A percentile compares a stretch with the other conserved stretches of the same genome.
Evolutionary conservation across 2,329 filamentous ascomycete species (phyloP).

Genomic region (Hypoxylon sp.): DNA sequence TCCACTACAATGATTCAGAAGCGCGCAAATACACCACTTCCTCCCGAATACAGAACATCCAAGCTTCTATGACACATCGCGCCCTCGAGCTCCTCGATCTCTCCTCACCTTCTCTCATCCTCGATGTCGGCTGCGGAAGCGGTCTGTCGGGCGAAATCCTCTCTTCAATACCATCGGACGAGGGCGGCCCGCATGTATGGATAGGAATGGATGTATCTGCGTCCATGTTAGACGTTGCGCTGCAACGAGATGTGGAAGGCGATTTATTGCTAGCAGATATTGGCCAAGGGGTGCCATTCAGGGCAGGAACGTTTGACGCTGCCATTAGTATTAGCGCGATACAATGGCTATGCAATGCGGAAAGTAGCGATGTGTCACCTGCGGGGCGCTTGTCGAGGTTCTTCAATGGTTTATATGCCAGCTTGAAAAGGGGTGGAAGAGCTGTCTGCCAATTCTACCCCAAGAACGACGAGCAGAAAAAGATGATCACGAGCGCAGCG

Average conservation of each 20-base stretch:
- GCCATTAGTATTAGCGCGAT: slow-evolving; percentile 95
- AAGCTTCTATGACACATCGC: slow-evolving; percentile 93
- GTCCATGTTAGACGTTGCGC: slow-evolving; percentile 95
- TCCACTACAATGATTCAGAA: slow-evolving; percentile 97
- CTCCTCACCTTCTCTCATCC: slow-evolving; percentile 83
- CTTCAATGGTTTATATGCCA: slow-evolving; percentile 92
- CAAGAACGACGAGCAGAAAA: slow-evolving; percentile 91
- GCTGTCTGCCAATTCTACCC: slow-evolving; percentile 99
- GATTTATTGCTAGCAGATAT: slow-evolving; percentile 96
- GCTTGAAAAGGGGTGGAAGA: slow-evolving; percentile 84
- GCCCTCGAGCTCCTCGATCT: slow-evolving; percentile 93
- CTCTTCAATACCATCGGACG: slow-evolving; percentile 75
- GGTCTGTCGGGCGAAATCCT: slow-evolving; percentile 96
- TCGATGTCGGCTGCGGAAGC: slow-evolving; percentile 97
- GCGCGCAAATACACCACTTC: slow-evolving; percentile 98
- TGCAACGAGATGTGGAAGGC: slow-evolving; percentile 92
- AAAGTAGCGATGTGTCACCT: slow-evolving; percentile 86
- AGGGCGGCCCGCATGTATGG: slow-evolving; percentile 92
- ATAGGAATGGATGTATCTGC: slow-evolving; percentile 96
- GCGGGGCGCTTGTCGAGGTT: slow-evolving; percentile 85
- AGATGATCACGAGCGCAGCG: slow-evolving; percentile 92
- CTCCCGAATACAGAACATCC: slow-evolving; percentile 95
- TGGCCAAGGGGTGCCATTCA: slow-evolving; percentile 94
- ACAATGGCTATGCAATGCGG: slow-evolving; percentile 99
- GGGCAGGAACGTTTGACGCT: slow-evolving; percentile 92